Evolutionary conservation across 306 rosid species (phyloP).

Genomic region (Ammopiptanthus mongolicus): DNA sequence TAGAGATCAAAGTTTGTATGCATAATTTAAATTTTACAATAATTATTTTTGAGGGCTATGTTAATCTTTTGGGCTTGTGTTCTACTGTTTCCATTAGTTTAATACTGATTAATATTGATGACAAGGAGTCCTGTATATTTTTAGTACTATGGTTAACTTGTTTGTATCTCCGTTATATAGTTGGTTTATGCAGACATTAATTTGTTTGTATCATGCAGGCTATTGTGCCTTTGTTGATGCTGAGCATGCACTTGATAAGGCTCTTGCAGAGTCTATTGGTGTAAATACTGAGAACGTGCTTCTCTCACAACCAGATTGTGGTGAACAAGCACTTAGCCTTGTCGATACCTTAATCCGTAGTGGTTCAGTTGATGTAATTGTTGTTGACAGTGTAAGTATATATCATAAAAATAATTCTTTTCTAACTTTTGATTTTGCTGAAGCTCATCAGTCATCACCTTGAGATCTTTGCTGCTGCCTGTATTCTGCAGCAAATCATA

Average conservation of each 20-base stretch:
- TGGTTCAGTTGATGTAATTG: slow-evolving; percentile 89
- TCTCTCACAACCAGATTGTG: slow-evolving; percentile 91
- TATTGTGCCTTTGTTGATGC: slow-evolving; percentile 91
- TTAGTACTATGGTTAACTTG: not conserved
- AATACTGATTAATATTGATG: not conserved
- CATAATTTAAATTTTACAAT: not conserved
- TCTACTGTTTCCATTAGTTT: not conserved
- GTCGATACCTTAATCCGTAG: slow-evolving; percentile 86
- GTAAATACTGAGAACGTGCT: slow-evolving; percentile 72
- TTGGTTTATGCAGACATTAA: not conserved
- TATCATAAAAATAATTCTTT: not conserved
- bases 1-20: not conserved
- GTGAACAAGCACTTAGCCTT: slow-evolving; percentile 91
- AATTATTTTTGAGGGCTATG: not conserved
- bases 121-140: not conserved
- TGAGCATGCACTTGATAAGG: slow-evolving; percentile 92
- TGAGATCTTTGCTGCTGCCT: not conserved
- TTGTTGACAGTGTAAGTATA: slow-evolving; percentile 88
- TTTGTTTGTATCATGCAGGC: slow-evolving; percentile 41
- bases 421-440: not conserved
- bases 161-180: not conserved
- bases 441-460: not conserved
- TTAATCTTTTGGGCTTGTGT: not conserved
- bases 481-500: not conserved
- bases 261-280: slow-evolving; percentile 77